Evolutionary conservation across 2,329 filamentous ascomycete species (phyloP).

Genomic region (Colletotrichum liriopes): DNA sequence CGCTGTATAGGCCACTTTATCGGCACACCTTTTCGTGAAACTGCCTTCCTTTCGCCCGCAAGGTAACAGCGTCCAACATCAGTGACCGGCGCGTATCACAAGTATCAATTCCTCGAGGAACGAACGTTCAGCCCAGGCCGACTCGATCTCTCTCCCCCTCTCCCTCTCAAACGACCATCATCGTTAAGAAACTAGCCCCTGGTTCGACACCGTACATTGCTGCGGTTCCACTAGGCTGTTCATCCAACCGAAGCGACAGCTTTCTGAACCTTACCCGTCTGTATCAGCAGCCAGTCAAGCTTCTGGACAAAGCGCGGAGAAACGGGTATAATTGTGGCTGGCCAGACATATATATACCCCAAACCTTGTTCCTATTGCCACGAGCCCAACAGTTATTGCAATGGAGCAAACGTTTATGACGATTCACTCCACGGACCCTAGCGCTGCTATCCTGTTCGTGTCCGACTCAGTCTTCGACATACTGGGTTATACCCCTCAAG

Average conservation of each 20-base stretch:
- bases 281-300: not conserved
- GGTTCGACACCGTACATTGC: not conserved
- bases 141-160: not conserved
- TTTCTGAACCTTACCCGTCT: not conserved
- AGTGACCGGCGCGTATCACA: not conserved
- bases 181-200: not conserved
- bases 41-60: conserved; percentile 17
- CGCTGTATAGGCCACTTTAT: not conserved
- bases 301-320: not conserved
- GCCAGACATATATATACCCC: conserved; percentile 25
- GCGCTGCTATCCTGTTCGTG: conserved; percentile 86
- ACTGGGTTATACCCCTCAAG: conserved; percentile 82
- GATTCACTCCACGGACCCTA: conserved; percentile 82
- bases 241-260: not conserved
- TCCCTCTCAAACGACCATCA: conserved; percentile 2
- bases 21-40: conserved; percentile 15
- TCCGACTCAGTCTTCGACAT: conserved; percentile 89
- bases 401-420: conserved; percentile 94
- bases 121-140: conserved; percentile 6
- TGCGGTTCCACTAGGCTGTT: not conserved
- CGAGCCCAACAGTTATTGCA: conserved; percentile 44
- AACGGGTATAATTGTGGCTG: conserved; percentile 13
- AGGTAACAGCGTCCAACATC: conserved; percentile 8
- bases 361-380: conserved; percentile 16
- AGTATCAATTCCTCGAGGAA: not conserved